Conservation (phyloP, 1,139 yeast genomes). For the Eremothecium sinecaudum region DNA sequence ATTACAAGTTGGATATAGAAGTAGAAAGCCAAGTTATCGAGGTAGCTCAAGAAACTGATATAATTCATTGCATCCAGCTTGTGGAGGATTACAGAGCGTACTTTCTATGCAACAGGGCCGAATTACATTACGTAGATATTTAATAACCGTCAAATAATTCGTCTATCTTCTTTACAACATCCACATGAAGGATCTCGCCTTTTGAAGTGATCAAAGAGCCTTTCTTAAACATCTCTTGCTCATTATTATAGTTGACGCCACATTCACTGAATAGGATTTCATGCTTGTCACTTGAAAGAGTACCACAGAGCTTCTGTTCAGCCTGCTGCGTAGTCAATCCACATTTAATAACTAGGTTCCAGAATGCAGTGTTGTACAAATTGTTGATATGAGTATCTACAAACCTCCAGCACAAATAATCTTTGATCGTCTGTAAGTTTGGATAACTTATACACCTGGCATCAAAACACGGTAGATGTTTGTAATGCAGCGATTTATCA, state of each 20-base stretch:
- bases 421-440: conserved; percentile 47
- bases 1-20: conserved; percentile 10
- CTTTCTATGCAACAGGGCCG: conserved; percentile 2
- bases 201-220: conserved; percentile 70
- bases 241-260: conserved; percentile 82
- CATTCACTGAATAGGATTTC: conserved; percentile 72
- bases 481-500: conserved; percentile 32
- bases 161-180: conserved; percentile 33
- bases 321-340: conserved; percentile 67
- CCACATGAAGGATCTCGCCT: conserved; percentile 34
- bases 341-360: conserved; percentile 75
- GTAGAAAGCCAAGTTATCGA: conserved; percentile 4
- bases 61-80: conserved; percentile 9
- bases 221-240: conserved; percentile 77
- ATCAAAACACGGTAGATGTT: conserved; percentile 75
- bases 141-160: conserved; percentile 28
- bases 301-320: conserved; percentile 58
- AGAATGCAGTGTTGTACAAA: conserved; percentile 83
- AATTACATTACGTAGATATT: conserved; percentile 1
- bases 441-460: conserved; percentile 89
- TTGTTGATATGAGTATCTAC: conserved; percentile 96
- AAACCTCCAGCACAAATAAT: conserved; percentile 90
- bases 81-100: conserved; percentile 2
- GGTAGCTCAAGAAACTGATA: conserved; percentile 7
- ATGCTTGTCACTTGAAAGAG: conserved; percentile 74